Evolutionary conservation across 495 filamentous ascomycete species (phyloP).

Genomic region (Neurospora intermedia): DNA sequence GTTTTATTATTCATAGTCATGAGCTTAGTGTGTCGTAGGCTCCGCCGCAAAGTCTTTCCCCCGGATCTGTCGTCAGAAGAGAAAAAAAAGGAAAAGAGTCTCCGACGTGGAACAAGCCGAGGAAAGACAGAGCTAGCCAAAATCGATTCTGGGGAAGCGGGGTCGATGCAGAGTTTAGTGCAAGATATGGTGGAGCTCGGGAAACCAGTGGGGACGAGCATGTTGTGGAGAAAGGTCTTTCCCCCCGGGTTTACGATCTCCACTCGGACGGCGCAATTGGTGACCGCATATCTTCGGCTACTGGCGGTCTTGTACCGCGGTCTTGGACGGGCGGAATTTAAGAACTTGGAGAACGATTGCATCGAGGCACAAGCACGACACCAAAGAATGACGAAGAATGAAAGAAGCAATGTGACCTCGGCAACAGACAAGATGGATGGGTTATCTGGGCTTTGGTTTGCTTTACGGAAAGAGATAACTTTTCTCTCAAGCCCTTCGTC

Average conservation of each 20-base stretch:
- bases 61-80: background rate
- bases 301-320: conserved; percentile 1
- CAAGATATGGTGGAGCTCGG: background rate
- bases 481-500: background rate
- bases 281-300: conserved; percentile 9
- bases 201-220: background rate
- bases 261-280: background rate
- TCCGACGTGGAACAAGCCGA: background rate
- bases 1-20: background rate
- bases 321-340: conserved; percentile 8
- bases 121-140: too few species aligned
- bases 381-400: background rate
- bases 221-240: background rate
- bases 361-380: background rate
- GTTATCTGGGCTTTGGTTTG: background rate
- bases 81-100: background rate
- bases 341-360: background rate
- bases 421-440: background rate
- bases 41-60: background rate
- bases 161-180: background rate
- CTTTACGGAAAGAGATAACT: background rate
- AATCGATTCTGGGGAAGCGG: background rate
- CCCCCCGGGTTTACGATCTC: background rate
- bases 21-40: background rate
- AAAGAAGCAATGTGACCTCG: background rate